A percentile compares a stretch with the other conserved stretches of the same genome.
These are phyloP conservation scores for Fusarium xyrophilum DNA, from an alignment of 2,329 filamentous ascomycete genomes.

Conservation along the genomic window DNA sequence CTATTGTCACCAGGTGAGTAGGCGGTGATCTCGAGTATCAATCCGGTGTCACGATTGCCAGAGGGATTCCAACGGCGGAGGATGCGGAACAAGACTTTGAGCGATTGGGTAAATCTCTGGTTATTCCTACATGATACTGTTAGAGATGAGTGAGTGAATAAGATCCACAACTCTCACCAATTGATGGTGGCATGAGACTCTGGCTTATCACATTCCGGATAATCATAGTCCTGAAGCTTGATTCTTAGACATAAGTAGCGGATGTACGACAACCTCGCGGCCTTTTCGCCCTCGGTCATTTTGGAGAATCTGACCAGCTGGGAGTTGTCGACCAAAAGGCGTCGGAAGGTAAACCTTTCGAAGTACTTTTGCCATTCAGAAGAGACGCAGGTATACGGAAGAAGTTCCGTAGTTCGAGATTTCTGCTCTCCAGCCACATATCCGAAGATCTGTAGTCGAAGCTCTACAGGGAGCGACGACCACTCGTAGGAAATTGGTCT, in stretches of 20 bases:
- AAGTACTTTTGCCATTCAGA: background rate
- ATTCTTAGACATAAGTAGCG: background rate
- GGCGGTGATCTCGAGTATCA: background rate
- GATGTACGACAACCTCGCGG: background rate
- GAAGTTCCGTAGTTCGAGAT: fast-evolving
- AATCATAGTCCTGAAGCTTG: background rate
- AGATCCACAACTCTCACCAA: background rate
- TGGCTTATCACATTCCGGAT: background rate
- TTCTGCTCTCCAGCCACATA: background rate
- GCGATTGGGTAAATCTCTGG: background rate
- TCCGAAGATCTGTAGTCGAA: background rate
- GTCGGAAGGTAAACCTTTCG: background rate
- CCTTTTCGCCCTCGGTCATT: fast-evolving
- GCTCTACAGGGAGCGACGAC: background rate
- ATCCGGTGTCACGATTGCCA: fast-evolving
- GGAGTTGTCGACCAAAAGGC: background rate
- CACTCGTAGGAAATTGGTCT: background rate
- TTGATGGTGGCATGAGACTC: background rate
- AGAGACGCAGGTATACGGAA: background rate
- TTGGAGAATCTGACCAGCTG: fast-evolving
- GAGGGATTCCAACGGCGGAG: fast-evolving
- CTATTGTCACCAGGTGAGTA: background rate
- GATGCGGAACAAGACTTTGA: fast-evolving
- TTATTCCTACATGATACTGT: background rate
- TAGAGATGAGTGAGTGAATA: fast-evolving